Evolutionary conservation across 2,329 filamentous ascomycete species (phyloP).

Genomic region (Fusarium irregulare): DNA sequence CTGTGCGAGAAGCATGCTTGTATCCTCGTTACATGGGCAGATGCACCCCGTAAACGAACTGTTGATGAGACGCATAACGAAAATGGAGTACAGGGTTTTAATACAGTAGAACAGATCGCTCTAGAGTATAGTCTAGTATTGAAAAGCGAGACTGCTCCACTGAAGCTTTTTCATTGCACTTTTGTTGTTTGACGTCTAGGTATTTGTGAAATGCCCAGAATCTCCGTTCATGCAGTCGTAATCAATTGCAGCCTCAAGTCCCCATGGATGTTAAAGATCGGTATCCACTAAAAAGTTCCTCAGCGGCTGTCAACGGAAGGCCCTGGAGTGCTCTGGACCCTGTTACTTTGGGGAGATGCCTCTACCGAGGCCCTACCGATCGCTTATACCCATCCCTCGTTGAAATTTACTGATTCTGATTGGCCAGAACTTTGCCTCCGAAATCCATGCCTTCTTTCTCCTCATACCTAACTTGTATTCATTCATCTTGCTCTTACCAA

Average conservation of each 20-base stretch:
- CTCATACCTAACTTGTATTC: constrained; percentile 25
- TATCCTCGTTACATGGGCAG: constrained; percentile 85
- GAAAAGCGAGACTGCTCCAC: constrained; percentile 32
- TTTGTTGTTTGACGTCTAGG: background rate
- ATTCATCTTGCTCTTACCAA: constrained; percentile 9
- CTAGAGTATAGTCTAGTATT: constrained; percentile 23
- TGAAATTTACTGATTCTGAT: constrained; percentile 46
- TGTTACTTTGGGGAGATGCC: constrained; percentile 18
- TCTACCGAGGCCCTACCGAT: constrained; percentile 45
- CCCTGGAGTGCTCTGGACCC: constrained; percentile 31
- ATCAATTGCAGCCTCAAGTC: constrained; percentile 8
- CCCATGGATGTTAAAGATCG: background rate
- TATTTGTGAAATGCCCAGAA: constrained; percentile 10
- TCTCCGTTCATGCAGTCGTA: constrained; percentile 21
- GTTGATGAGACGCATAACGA: constrained; percentile 24
- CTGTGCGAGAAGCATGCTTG: constrained; percentile 74
- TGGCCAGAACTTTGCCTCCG: constrained; percentile 41
- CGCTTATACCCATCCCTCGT: constrained; percentile 29
- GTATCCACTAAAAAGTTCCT: constrained; percentile 25
- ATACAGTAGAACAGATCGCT: constrained; percentile 25
- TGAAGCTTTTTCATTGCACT: constrained; percentile 4
- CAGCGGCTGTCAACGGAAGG: constrained; percentile 39
- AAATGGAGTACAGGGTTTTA: constrained; percentile 31
- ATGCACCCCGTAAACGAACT: constrained; percentile 72
- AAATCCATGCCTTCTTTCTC: constrained; percentile 40